A percentile compares a stretch with the other conserved stretches of the same genome.
phyloP scores from a whole-genome alignment of 2,329 filamentous ascomycete species.

The Aureobasidium vineae region DNA sequence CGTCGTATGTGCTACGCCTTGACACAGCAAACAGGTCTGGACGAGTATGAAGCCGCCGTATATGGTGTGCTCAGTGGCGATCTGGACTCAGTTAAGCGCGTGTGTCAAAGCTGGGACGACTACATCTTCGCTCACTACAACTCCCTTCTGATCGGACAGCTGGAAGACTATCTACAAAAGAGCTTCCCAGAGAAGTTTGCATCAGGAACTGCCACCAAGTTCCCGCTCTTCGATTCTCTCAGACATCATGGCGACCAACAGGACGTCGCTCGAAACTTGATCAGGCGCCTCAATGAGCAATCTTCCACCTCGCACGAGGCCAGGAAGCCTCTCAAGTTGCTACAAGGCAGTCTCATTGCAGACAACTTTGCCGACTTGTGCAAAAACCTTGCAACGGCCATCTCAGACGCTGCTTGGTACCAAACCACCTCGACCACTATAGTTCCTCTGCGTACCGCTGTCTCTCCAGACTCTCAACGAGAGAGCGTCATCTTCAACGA shows the following conservation, averaged over 20 bases:
- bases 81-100: conserved; percentile 69
- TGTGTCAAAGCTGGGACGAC: conserved; percentile 81
- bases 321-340: conserved; percentile 65
- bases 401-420: conserved; percentile 40
- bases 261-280: conserved; percentile 40
- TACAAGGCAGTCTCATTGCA: conserved; percentile 73
- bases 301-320: conserved; percentile 59
- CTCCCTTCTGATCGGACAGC: conserved; percentile 74
- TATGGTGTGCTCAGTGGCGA: conserved; percentile 91
- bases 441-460: conserved; percentile 25
- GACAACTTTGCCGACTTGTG: conserved; percentile 52
- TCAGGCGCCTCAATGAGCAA: conserved; percentile 59
- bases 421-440: conserved; percentile 28
- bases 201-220: conserved; percentile 57
- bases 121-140: conserved; percentile 86
- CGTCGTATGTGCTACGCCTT: conserved; percentile 74
- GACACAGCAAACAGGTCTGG: conserved; percentile 63
- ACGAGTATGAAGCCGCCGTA: conserved; percentile 81
- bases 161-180: conserved; percentile 66
- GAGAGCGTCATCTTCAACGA: conserved; percentile 42
- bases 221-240: conserved; percentile 63
- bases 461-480: conserved; percentile 19
- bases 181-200: conserved; percentile 56
- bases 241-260: conserved; percentile 59
- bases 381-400: conserved; percentile 45